Evolutionary conservation across 805 yeast species (phyloP).

Genomic region (Pichia kluyveri): DNA sequence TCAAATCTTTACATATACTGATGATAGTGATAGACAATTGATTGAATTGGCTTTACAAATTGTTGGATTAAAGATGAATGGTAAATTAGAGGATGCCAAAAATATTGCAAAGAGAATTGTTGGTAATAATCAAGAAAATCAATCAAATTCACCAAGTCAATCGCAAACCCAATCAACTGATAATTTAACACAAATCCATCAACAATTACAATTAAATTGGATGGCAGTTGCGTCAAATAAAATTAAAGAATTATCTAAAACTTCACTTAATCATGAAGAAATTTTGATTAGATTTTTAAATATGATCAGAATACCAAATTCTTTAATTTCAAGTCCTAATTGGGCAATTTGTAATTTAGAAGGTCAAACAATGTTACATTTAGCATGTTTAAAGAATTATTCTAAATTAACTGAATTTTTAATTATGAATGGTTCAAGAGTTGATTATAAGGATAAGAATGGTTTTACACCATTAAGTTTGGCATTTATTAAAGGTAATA

Average conservation of each 20-base stretch:
- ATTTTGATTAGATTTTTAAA: conserved; percentile 41
- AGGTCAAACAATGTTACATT: conserved; percentile 84
- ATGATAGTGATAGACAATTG: conserved; percentile 90
- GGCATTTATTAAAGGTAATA: conserved; percentile 69
- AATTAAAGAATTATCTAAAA: conserved; percentile 36
- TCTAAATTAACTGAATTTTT: conserved; percentile 51
- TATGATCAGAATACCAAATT: conserved; percentile 58
- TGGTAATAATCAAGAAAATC: conserved; percentile 38
- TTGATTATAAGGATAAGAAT: conserved; percentile 65
- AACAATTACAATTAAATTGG: conserved; percentile 30
- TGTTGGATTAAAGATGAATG: conserved; percentile 95
- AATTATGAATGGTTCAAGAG: conserved; percentile 53
- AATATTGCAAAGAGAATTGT: conserved; percentile 89
- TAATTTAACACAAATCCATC: conserved; percentile 8
- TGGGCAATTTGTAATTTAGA: conserved; percentile 74
- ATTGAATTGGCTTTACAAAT: conserved; percentile 93
- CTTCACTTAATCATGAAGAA: conserved; percentile 39
- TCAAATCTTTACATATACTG: conserved; percentile 81
- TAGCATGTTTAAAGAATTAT: conserved; percentile 74
- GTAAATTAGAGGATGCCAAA: conserved; percentile 87
- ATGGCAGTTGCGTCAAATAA: conserved; percentile 43
- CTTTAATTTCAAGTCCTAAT: conserved; percentile 52
- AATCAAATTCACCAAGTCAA: conserved; percentile 9
- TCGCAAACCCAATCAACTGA: conserved; percentile 6
- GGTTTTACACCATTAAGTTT: conserved; percentile 86